Evolutionary conservation across 2,329 filamentous ascomycete species (phyloP).

Genomic region (Aspergillus pseudoviridinutans): DNA sequence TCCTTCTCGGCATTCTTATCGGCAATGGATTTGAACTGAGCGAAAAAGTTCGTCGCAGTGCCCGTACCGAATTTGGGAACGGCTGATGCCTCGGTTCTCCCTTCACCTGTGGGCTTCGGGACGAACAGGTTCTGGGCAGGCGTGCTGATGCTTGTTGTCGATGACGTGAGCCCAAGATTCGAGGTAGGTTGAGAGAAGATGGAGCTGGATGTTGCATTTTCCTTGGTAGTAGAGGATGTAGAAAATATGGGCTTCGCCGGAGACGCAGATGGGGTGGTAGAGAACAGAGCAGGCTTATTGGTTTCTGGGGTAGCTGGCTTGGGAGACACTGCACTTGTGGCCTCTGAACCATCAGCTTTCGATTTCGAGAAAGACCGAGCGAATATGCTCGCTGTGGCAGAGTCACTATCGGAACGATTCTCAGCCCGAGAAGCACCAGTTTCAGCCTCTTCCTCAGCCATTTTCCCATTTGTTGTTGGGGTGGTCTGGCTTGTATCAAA

Average conservation of each 20-base stretch:
- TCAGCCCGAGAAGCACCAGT: conserved; percentile 3
- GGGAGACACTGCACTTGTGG: conserved; percentile 2
- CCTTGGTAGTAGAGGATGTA: conserved; percentile 6
- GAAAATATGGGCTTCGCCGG: conserved; percentile 20
- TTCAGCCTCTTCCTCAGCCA: conserved; percentile 14
- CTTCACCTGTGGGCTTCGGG: conserved; percentile 14
- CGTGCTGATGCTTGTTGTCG: conserved; percentile 2
- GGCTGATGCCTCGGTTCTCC: conserved; percentile 6
- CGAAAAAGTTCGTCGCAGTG: conserved; percentile 35
- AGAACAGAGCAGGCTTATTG: conserved; percentile 13
- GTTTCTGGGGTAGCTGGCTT: conserved; percentile 18
- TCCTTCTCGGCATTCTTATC: conserved; percentile 41
- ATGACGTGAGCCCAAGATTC: conserved; percentile 11
- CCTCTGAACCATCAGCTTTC: conserved; percentile 12
- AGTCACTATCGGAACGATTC: conserved; percentile 22
- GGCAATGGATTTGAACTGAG: conserved; percentile 39
- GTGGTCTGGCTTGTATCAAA: conserved; percentile 12
- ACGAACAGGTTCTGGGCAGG: conserved; percentile 19
- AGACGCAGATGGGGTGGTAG: conserved; percentile 19
- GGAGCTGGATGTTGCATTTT: conserved; percentile 6
- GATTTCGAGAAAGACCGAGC: conserved; percentile 26
- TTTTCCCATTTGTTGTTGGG: conserved; percentile 18
- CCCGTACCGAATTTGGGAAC: conserved; percentile 33
- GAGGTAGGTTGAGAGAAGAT: conserved; percentile 10
- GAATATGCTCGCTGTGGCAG: conserved; percentile 28